These are phyloP conservation scores for Chlorella sp. DNA, from an alignment of 139 green algal species.

Conservation along the genomic window DNA sequence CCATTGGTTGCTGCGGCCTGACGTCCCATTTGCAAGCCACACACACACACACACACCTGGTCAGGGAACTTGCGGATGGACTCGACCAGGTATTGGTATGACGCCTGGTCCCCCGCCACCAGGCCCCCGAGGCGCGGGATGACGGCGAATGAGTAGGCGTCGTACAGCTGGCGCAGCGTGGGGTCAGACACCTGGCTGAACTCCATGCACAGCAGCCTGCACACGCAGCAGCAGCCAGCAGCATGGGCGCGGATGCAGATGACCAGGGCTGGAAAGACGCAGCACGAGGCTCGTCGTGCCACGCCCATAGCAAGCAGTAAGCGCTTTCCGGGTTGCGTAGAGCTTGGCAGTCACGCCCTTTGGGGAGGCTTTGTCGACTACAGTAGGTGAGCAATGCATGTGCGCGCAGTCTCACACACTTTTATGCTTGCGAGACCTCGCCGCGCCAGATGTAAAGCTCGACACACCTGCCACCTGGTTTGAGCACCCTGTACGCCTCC, in stretches of 20 bases:
- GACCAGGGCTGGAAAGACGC: too few species aligned
- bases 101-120: constrained; percentile 76
- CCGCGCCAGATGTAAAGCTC: too few species aligned
- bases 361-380: not conserved
- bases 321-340: too few species aligned
- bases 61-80: constrained; percentile 92
- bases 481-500: constrained; percentile 82
- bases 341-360: not conserved
- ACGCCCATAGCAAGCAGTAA: too few species aligned
- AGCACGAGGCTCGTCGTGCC: too few species aligned
- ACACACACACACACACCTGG: too few species aligned
- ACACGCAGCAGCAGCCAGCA: not conserved
- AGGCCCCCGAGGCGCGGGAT: constrained; percentile 86
- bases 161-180: constrained; percentile 78
- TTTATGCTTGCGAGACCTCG: too few species aligned
- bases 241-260: too few species aligned
- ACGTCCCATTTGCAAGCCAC: too few species aligned
- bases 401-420: not conserved
- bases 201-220: constrained; percentile 88
- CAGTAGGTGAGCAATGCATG: too few species aligned
- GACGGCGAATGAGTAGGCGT: constrained; percentile 89
- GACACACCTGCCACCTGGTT: constrained; percentile 61
- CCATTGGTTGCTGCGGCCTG: too few species aligned
- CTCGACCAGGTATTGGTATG: constrained; percentile 98
- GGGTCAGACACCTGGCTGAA: constrained; percentile 73